These are phyloP conservation scores for Elsinoe perseae DNA, from an alignment of 2,329 filamentous ascomycete species.

Conservation along the genomic window DNA sequence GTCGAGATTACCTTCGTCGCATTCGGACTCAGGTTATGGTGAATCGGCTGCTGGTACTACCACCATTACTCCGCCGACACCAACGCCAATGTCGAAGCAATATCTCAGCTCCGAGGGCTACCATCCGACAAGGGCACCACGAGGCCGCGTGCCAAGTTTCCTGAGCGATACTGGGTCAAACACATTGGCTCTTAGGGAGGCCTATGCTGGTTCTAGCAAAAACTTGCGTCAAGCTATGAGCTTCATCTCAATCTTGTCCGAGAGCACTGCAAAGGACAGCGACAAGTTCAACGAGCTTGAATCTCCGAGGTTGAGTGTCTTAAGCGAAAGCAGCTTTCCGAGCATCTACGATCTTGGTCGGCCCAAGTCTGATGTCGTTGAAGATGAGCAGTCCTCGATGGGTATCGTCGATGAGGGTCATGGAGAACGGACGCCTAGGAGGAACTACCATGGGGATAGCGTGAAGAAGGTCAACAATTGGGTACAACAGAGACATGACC, in stretches of 20 bases:
- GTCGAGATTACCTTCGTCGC: background rate
- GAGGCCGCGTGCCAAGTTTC: slow-evolving; percentile 7
- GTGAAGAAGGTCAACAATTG: slow-evolving; percentile 32
- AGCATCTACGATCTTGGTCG: slow-evolving; percentile 31
- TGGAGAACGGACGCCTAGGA: background rate
- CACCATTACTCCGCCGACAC: slow-evolving; percentile 1
- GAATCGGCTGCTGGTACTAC: background rate
- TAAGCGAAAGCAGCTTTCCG: slow-evolving; percentile 34
- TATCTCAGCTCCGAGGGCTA: background rate
- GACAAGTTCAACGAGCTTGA: slow-evolving; percentile 25
- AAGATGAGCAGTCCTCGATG: background rate
- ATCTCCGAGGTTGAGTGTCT: slow-evolving; percentile 30
- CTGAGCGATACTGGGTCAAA: slow-evolving; percentile 22
- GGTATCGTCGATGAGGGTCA: background rate
- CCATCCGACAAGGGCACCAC: background rate
- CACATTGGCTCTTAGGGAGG: slow-evolving; percentile 30
- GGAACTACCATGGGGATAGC: slow-evolving; percentile 24
- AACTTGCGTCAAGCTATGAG: slow-evolving; percentile 29
- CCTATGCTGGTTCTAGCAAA: slow-evolving; percentile 28
- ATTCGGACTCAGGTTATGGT: slow-evolving; percentile 13
- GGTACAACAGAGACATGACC: slow-evolving; percentile 25
- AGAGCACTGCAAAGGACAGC: slow-evolving; percentile 24
- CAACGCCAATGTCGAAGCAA: background rate
- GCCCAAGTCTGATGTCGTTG: background rate
- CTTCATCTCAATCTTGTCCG: slow-evolving; percentile 31